Base-by-base conservation (phyloP, 768 basidiomycete species). In the Pleurotus ostreatus region DNA sequence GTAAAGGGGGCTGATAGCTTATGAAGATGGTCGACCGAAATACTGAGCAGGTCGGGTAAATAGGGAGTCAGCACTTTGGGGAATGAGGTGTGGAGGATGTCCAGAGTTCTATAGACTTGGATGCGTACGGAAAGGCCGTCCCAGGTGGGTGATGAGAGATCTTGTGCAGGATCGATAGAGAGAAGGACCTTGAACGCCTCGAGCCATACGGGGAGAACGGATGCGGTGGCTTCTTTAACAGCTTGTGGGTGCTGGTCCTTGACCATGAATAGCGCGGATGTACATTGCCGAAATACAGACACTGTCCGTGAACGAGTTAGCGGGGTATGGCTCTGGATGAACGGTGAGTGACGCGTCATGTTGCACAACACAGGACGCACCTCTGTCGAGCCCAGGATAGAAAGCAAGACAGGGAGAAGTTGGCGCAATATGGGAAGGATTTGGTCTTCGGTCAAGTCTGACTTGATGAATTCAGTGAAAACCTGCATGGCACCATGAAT, bases 401-500 rank as follows among this genome's bases (percentile, higher is more conserved):
- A 67, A 15, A 97, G 77, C 16, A 99, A 77, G 4, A 93, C 88
- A 1, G 97, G 97, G 2, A 96, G 75, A 38, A 98, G 79, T 66
- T 94, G 83, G 43, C 88, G 84, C n/a, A 97, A 80, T 16, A 98
- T 86, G 9, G 93, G 94, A 1, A 98, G 72, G 34, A 97, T 85
- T 75, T 98, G 96, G 65, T 98, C 95, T 66, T 98, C 97, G 7
- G 90, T 89, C 59, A 98, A 73, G 65, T 95, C 95, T 5, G 89
- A 84, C 69, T 91, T 88, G 65, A 96, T 90, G 69, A 98, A 95
- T 65, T 99, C 97, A 7, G 88, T 87, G 64, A 99, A 84, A 18
- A 98, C 91, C 68, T 94, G 87, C 91, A 99, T 94, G 20, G 95
- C 89, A 20, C 97, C 97, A 70, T 98, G 94, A 5, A 97, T 90